phyloP scores from a whole-genome alignment of 768 basidiomycete species.

The Sporobolomyces phaffii region DNA sequence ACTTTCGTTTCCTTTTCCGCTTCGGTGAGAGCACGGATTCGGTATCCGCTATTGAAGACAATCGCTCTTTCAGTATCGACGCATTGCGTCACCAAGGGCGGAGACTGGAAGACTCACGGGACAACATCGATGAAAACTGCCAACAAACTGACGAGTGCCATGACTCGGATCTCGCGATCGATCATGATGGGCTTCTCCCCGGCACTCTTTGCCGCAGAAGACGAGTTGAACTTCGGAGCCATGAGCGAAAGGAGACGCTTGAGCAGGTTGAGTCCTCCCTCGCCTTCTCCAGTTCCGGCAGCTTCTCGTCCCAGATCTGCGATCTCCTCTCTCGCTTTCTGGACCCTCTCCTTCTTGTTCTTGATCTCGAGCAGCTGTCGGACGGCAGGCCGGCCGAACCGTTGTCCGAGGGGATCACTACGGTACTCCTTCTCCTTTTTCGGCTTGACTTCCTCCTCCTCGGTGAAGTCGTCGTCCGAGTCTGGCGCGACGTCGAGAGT shows the following conservation, averaged over 20 bases:
- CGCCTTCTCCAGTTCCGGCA: slow-evolving; percentile 79
- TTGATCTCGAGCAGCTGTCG: slow-evolving; percentile 62
- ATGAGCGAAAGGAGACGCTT: slow-evolving; percentile 84
- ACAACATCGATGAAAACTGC: slow-evolving; percentile 94
- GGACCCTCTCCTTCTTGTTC: slow-evolving; percentile 62
- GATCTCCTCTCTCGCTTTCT: slow-evolving; percentile 85
- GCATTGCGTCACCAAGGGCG: no score
- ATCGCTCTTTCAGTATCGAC: not conserved
- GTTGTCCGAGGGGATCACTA: slow-evolving; percentile 54
- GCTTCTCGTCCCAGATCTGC: slow-evolving; percentile 90
- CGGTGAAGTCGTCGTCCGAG: slow-evolving; percentile 21
- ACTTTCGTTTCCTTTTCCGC: slow-evolving; percentile 88
- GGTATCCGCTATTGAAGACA: slow-evolving; percentile 58
- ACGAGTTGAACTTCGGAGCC: slow-evolving; percentile 61
- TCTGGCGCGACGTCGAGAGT: slow-evolving; percentile 4
- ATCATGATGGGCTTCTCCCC: slow-evolving; percentile 54
- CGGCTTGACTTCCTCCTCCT: slow-evolving; percentile 15
- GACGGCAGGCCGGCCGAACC: slow-evolving; percentile 79
- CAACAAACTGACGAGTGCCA: slow-evolving; percentile 81
- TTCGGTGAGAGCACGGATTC: slow-evolving; percentile 84
- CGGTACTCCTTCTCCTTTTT: slow-evolving; percentile 24
- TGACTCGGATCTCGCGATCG: slow-evolving; percentile 72
- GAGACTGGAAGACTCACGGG: slow-evolving; percentile 50
- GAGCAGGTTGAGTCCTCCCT: slow-evolving; percentile 86
- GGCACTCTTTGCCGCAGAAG: slow-evolving; percentile 62